Percentiles rank a stretch among this genome's conserved stretches.
Evolutionary conservation across 805 yeast species (phyloP).

Genomic region (Pichia scutulata): DNA sequence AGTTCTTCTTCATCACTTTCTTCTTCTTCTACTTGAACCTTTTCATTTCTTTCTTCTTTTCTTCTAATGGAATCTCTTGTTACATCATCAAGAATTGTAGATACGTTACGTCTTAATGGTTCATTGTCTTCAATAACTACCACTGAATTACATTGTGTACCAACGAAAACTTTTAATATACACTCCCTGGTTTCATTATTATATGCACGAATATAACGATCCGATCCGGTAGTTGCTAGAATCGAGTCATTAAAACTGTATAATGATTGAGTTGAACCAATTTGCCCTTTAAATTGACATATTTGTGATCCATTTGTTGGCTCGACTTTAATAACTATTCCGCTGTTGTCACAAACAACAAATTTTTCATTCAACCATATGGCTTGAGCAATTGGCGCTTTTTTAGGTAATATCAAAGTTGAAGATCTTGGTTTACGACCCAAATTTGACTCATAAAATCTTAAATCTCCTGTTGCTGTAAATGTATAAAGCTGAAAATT

Average conservation of each 20-base stretch:
- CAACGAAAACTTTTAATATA: conserved; percentile 66
- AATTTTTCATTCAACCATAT: conserved; percentile 34
- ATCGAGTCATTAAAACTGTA: conserved; percentile 29
- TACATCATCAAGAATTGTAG: conserved; percentile 15
- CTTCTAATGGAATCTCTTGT: conserved; percentile 13
- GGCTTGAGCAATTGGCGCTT: conserved; percentile 16
- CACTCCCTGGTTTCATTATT: conserved; percentile 51
- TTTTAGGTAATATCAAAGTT: conserved; percentile 28
- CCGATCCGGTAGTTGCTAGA: conserved; percentile 76
- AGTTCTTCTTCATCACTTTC: conserved; percentile 28
- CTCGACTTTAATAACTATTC: conserved; percentile 51
- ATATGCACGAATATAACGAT: conserved; percentile 76
- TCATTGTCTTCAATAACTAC: conserved; percentile 41
- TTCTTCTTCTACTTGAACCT: conserved; percentile 32
- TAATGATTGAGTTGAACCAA: conserved; percentile 56
- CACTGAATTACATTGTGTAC: conserved; percentile 57
- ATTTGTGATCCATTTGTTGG: conserved; percentile 43
- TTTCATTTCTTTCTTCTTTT: conserved; percentile 31
- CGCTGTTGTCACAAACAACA: conserved; percentile 66
- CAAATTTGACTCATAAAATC: conserved; percentile 61
- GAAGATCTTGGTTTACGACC: conserved; percentile 62
- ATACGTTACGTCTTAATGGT: conserved; percentile 19
- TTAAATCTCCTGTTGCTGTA: conserved; percentile 69
- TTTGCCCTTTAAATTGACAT: conserved; percentile 72
- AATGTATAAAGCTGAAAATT: conserved; percentile 52